A percentile compares a stretch with the other conserved stretches of the same genome.
phyloP scores from a whole-genome alignment of 2,329 filamentous ascomycete species.

The Neonectria magnoliae region DNA sequence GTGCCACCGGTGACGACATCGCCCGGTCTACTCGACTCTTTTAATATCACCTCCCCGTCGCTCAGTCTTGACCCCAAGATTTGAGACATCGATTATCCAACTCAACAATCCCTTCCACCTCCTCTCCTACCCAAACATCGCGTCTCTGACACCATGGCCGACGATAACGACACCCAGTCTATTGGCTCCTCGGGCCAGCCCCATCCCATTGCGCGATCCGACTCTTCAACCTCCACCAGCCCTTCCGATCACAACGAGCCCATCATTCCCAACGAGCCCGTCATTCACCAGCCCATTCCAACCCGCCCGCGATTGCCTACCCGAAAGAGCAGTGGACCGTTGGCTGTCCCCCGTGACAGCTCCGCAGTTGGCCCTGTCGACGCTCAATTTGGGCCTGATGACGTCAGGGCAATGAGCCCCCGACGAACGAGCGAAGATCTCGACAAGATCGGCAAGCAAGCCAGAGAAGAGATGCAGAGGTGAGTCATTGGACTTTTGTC shows the following conservation, averaged over 20 bases:
- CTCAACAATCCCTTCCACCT: background rate
- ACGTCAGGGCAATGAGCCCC: constrained; percentile 95
- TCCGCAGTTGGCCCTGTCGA: constrained; percentile 77
- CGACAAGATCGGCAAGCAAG: constrained; percentile 85
- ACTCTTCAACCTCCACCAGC: constrained; percentile 48
- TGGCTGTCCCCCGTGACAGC: constrained; percentile 82
- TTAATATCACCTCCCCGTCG: background rate
- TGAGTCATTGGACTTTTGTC: constrained; percentile 45
- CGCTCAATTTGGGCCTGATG: constrained; percentile 82
- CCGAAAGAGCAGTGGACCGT: constrained; percentile 82
- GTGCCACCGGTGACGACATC: constrained; percentile 26
- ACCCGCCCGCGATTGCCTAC: constrained; percentile 74
- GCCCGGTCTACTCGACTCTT: constrained; percentile 1
- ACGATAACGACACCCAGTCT: constrained; percentile 38
- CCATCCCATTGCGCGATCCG: constrained; percentile 51
- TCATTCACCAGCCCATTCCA: constrained; percentile 62
- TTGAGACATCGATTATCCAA: background rate
- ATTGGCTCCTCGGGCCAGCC: constrained; percentile 38
- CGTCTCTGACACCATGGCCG: constrained; percentile 31
- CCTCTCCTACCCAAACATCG: background rate
- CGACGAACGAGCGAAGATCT: constrained; percentile 90
- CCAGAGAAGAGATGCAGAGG: constrained; percentile 72
- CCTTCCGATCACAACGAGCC: constrained; percentile 50
- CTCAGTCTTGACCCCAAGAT: background rate
- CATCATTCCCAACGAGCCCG: constrained; percentile 54